phyloP scores from a whole-genome alignment of 163 green algal genomes.

The Chlorella variabilis region DNA sequence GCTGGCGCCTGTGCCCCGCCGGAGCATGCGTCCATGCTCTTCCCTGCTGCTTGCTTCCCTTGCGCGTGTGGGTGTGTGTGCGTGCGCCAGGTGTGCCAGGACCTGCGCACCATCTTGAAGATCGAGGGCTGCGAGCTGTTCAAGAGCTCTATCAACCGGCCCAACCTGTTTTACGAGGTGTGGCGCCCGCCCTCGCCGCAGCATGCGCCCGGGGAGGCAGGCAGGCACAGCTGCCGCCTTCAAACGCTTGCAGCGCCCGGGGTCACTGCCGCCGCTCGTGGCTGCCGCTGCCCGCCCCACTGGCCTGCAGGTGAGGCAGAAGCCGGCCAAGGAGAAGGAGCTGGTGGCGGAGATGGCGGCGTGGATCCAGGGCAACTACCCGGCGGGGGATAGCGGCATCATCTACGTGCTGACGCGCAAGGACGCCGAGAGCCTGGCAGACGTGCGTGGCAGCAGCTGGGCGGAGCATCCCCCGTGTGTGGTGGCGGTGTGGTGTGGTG shows the following conservation, averaged over 20 bases:
- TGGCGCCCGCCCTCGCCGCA: background rate
- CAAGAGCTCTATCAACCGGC: slow-evolving; percentile 63
- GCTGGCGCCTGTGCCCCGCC: no score
- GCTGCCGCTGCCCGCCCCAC: no score
- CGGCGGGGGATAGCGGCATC: slow-evolving; percentile 61
- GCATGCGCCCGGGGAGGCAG: no score
- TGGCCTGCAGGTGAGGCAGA: slow-evolving; percentile 49
- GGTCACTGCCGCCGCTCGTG: no score
- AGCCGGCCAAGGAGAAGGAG: slow-evolving; percentile 40
- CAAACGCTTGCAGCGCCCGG: no score
- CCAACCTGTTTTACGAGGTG: slow-evolving; percentile 78
- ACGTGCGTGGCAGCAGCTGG: slow-evolving; percentile 51
- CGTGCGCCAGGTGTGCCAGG: slow-evolving; percentile 69
- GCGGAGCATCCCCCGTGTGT: background rate
- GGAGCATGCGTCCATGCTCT: no score
- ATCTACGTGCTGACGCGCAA: slow-evolving; percentile 79
- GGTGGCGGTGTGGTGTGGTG: no score
- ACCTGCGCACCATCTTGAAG: slow-evolving; percentile 78
- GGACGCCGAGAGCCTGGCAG: slow-evolving; percentile 69
- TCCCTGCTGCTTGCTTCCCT: no score
- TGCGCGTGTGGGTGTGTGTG: no score
- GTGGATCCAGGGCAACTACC: slow-evolving; percentile 49
- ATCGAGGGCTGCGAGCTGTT: slow-evolving; percentile 75
- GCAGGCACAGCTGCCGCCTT: background rate
- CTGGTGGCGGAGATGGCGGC: slow-evolving; percentile 34